These are phyloP conservation scores for Bonia amplexicaulis DNA, from an alignment of 176 grass and related monocot genomes.

Conservation along the genomic window DNA sequence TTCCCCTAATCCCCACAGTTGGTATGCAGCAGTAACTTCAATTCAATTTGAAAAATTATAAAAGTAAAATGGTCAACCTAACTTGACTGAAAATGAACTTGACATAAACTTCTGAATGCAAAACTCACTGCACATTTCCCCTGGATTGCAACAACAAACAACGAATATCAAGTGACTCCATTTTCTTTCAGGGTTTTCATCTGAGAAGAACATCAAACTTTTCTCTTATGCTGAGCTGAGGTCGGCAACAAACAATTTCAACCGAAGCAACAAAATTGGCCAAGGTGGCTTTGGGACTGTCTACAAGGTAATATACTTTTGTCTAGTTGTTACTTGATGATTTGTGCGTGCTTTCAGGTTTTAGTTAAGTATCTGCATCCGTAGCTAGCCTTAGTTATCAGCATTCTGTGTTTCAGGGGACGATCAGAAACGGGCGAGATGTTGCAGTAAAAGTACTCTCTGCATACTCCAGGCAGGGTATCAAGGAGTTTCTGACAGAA, in stretches of 20 bases:
- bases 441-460: constrained; percentile 18
- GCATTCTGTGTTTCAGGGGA: background rate
- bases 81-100: no score
- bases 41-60: no score
- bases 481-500: constrained; percentile 15
- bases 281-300: constrained; percentile 28
- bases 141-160: no score
- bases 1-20: no score
- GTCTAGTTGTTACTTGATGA: no score
- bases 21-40: no score
- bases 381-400: background rate
- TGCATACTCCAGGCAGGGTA: background rate
- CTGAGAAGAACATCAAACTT: constrained; percentile 18
- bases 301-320: constrained; percentile 14
- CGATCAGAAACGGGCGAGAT: background rate
- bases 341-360: no score
- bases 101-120: no score
- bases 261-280: constrained; percentile 15
- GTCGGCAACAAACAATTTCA: constrained; percentile 35
- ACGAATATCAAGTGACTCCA: no score
- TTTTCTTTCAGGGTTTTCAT: background rate
- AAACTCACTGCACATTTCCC: background rate
- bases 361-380: no score
- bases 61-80: no score
- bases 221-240: constrained; percentile 30